Conservation (phyloP, 2,329 filamentous ascomycete species). For the Aspergillus jensenii region DNA sequence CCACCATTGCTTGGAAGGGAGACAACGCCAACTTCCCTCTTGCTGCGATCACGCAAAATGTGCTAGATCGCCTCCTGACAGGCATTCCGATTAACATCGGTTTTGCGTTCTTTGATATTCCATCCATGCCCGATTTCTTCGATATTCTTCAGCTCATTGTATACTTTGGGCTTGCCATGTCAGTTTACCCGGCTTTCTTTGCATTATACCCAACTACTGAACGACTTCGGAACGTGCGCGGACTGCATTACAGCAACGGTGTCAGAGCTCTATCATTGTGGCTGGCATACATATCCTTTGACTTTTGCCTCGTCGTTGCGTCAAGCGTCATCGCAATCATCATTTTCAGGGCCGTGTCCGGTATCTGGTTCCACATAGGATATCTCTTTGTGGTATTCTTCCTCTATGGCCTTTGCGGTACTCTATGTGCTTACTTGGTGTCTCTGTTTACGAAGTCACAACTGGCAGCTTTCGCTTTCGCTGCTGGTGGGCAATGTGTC, state of each 20-base stretch:
- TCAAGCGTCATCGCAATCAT: slow-evolving; percentile 66
- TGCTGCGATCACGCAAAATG: slow-evolving; percentile 57
- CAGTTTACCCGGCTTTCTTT: slow-evolving; percentile 81
- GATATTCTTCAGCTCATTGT: slow-evolving; percentile 75
- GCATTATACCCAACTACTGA: slow-evolving; percentile 86
- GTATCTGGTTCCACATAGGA: slow-evolving; percentile 73
- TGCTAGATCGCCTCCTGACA: slow-evolving; percentile 64
- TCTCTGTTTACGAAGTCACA: slow-evolving; percentile 79
- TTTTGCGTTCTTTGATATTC: slow-evolving; percentile 73
- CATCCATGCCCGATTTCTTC: slow-evolving; percentile 67
- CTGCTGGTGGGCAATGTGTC: slow-evolving; percentile 72
- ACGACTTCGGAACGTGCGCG: slow-evolving; percentile 73
- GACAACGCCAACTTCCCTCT: slow-evolving; percentile 59
- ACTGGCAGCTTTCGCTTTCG: slow-evolving; percentile 79
- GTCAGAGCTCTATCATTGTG: slow-evolving; percentile 80
- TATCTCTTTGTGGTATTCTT: slow-evolving; percentile 81
- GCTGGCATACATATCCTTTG: slow-evolving; percentile 78
- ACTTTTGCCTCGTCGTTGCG: slow-evolving; percentile 71
- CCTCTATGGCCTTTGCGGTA: slow-evolving; percentile 77
- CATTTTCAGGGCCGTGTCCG: slow-evolving; percentile 63
- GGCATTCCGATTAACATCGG: slow-evolving; percentile 69
- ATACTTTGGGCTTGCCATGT: slow-evolving; percentile 78
- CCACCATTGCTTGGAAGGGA: slow-evolving; percentile 71
- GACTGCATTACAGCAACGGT: slow-evolving; percentile 88
- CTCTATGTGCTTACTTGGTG: slow-evolving; percentile 74